These are phyloP conservation scores for Saitozyma sp. DNA, from an alignment of 768 basidiomycete genomes.

Conservation along the genomic window DNA sequence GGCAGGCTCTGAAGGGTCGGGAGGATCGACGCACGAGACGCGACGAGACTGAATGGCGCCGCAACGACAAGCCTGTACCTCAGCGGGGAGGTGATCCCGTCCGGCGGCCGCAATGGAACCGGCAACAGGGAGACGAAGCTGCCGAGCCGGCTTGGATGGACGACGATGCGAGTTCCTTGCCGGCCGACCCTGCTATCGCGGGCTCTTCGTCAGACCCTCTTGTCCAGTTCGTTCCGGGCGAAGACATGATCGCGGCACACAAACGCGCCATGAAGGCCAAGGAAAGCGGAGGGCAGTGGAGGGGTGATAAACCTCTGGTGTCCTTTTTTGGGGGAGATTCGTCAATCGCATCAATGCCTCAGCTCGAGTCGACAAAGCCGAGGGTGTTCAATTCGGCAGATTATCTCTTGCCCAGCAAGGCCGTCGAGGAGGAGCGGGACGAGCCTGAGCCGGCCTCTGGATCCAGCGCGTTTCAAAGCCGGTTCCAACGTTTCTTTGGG, in stretches of 20 bases:
- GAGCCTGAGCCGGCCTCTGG: conserved; percentile 7
- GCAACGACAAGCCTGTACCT: no score
- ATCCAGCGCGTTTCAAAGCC: conserved; percentile 26
- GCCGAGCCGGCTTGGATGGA: conserved; percentile 46
- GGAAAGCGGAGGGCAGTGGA: conserved; percentile 14
- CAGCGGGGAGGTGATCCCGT: conserved; percentile 6
- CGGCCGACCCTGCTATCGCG: conserved; percentile 20
- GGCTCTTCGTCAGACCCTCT: conserved; percentile 18
- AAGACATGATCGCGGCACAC: conserved; percentile 47
- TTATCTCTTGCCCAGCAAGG: conserved; percentile 30
- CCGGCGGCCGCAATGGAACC: neutral
- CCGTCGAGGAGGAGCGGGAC: conserved; percentile 11
- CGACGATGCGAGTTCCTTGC: conserved; percentile 10
- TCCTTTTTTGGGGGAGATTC: conserved; percentile 18
- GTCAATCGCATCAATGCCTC: conserved; percentile 14
- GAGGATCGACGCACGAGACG: neutral
- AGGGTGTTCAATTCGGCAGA: conserved; percentile 41
- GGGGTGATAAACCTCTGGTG: conserved; percentile 9
- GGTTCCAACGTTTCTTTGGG: conserved; percentile 44
- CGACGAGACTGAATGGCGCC: neutral
- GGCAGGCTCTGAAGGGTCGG: neutral
- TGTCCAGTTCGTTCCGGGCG: conserved; percentile 39
- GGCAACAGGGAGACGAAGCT: conserved; percentile 24
- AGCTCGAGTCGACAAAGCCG: conserved; percentile 15
- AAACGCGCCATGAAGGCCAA: conserved; percentile 32